Evolutionary conservation across 179 eudicot genomes (phyloP), one percentile per base, ranked within the genome.

Genomic region (Beta macrorhiza): DNA sequence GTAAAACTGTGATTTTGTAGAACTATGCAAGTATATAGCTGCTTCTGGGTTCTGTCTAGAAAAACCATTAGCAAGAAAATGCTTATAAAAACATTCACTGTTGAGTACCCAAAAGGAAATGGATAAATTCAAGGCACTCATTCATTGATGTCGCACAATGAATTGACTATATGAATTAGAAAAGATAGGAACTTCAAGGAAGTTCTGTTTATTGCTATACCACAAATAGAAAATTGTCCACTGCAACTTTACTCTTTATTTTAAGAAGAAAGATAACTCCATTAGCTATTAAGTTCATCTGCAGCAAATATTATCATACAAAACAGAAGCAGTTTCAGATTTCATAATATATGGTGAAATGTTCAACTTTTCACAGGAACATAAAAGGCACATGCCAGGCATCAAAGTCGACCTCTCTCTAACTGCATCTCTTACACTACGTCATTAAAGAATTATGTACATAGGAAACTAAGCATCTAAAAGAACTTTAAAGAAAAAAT

Each of bases 391-490:
- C 16, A 52, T 72, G 75, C 17, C 42, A 51, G 59, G 44, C 9
- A 14, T 5, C 75, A 52, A 11, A 20, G 17, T 53, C 75, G 52
- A 32, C 57, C 16, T 22, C 42, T 25, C 75, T 70, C 57, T 45
- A 22, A 25, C 42, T 22, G 61, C 52, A 53, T 22, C 61, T 20
- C 80, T 67, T 52, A 53, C 5, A 45, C 49, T 68, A 56, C 14
- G 16, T 37, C 67, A 42, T 4, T 5, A 9, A 47, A 58, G 45
- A 80, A n/a, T 0, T 29, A 22, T 11, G 52, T 56, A 67, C 29
- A 75, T 57, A 82, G 53, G 32, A 55, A 51, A 10, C 29, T 10
- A n/a, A n/a, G n/a, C n/a, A n/a, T n/a, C n/a, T n/a, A n/a, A n/a
- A n/a, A n/a, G n/a, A n/a, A n/a, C n/a, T n/a, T n/a, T n/a, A n/a